These are phyloP conservation scores for Quercus tomentella DNA, from an alignment of 331 rosid genomes.

Conservation along the genomic window DNA sequence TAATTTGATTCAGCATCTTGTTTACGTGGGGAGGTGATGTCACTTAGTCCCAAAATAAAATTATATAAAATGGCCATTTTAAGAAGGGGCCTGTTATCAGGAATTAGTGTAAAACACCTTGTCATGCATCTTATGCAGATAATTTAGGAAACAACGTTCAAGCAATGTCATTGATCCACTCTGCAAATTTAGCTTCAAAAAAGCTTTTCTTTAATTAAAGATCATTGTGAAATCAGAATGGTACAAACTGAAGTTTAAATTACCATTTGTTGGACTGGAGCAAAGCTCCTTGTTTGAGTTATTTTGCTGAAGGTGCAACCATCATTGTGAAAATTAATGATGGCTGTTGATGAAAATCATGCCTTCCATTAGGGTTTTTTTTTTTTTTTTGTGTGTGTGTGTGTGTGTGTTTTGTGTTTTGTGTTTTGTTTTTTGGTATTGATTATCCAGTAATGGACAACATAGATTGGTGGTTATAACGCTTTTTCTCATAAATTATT, in stretches of 20 bases:
- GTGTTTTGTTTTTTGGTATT: neutral
- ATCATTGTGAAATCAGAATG: neutral
- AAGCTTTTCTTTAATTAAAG: neutral
- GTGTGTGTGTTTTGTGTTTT: neutral
- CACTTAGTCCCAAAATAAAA: neutral
- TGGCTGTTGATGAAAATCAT: neutral
- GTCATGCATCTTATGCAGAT: neutral
- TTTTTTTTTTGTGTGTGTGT: no score
- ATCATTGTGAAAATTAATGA: neutral
- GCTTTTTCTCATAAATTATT: constrained; percentile 10
- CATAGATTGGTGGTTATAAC: neutral
- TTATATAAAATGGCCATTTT: neutral
- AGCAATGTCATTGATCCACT: neutral
- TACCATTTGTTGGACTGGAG: neutral
- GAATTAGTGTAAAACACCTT: neutral
- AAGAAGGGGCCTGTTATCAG: neutral
- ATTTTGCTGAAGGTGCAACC: neutral
- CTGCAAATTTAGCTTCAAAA: neutral
- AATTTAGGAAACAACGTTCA: neutral
- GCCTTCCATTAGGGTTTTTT: neutral
- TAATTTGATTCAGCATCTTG: neutral
- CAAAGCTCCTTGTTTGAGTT: neutral
- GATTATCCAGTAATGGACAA: neutral
- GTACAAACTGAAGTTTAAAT: neutral
- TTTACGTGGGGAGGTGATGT: neutral